Percentiles rank a stretch among this genome's conserved stretches.
phyloP scores from a whole-genome alignment of 208 protist genomes.

The Trypanosoma cruzi region DNA sequence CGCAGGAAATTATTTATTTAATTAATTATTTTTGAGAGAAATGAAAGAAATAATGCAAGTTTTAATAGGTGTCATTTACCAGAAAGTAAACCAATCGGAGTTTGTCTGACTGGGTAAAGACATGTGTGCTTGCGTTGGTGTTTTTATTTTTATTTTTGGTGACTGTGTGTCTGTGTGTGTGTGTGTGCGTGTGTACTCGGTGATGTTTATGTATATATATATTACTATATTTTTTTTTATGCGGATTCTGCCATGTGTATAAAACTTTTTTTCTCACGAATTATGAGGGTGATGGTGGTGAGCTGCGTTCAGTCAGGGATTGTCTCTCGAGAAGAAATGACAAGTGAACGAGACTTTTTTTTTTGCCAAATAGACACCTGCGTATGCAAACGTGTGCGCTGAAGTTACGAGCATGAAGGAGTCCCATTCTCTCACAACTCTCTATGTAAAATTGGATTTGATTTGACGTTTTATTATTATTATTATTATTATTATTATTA shows the following conservation, averaged over 20 bases:
- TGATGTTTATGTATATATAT: too few species aligned
- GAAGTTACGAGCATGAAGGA: too few species aligned
- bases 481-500: not conserved
- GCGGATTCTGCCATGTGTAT: not conserved
- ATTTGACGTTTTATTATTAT: not conserved
- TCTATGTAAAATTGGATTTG: not conserved
- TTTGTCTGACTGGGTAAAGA: not conserved
- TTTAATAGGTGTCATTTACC: too few species aligned
- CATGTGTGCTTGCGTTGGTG: conserved; percentile 5
- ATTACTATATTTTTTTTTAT: not conserved
- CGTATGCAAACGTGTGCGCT: not conserved
- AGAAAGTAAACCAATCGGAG: too few species aligned
- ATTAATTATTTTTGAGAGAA: not conserved
- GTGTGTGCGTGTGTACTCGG: too few species aligned
- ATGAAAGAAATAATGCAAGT: not conserved
- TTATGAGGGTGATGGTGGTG: too few species aligned
- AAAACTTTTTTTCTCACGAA: too few species aligned
- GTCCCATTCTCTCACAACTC: too few species aligned
- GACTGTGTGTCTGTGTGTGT: not conserved
- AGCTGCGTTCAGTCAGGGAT: too few species aligned
- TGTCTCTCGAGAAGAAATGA: too few species aligned
- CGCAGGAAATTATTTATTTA: not conserved
- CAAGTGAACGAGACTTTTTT: not conserved
- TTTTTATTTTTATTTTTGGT: not conserved
- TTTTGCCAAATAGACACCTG: not conserved